Conservation (phyloP, 1,284 basidiomycete species). For the Leccinum pallidistipes region DNA sequence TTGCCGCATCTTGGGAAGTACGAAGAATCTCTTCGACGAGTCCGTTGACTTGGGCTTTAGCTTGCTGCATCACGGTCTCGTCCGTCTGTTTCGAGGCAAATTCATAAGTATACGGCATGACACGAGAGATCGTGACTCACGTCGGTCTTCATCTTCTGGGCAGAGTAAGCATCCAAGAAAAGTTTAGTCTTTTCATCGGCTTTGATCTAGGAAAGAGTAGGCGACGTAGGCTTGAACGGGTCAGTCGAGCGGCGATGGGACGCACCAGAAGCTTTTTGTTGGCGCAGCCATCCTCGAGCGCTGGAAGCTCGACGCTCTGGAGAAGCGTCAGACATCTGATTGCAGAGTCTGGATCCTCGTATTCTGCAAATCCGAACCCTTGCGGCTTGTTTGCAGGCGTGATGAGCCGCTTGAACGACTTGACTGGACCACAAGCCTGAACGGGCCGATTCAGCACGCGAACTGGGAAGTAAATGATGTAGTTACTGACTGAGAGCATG, state of each 20-base stretch:
- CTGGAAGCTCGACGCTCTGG: conserved; percentile 84
- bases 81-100: conserved; percentile 49
- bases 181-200: conserved; percentile 91
- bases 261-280: conserved; percentile 86
- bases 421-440: conserved; percentile 85
- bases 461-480: background rate
- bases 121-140: conserved; percentile 40
- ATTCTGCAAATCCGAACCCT: conserved; percentile 94
- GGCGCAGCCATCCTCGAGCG: conserved; percentile 79
- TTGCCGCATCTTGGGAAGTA: conserved; percentile 64
- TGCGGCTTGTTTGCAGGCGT: conserved; percentile 90
- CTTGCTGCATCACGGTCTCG: conserved; percentile 49
- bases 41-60: conserved; percentile 55
- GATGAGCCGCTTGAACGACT: conserved; percentile 87
- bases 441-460: background rate
- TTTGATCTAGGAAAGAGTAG: conserved; percentile 61
- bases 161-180: conserved; percentile 83
- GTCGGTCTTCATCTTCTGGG: conserved; percentile 77
- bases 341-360: conserved; percentile 86
- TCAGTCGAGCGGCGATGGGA: conserved; percentile 28
- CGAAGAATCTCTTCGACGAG: conserved; percentile 62
- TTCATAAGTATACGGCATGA: background rate
- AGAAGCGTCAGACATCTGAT: conserved; percentile 78
- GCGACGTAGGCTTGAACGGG: conserved; percentile 41
- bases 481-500: conserved; percentile 67